phyloP scores from a whole-genome alignment of 176 grass and related monocot genomes.

The Oropetium thomaeum region DNA sequence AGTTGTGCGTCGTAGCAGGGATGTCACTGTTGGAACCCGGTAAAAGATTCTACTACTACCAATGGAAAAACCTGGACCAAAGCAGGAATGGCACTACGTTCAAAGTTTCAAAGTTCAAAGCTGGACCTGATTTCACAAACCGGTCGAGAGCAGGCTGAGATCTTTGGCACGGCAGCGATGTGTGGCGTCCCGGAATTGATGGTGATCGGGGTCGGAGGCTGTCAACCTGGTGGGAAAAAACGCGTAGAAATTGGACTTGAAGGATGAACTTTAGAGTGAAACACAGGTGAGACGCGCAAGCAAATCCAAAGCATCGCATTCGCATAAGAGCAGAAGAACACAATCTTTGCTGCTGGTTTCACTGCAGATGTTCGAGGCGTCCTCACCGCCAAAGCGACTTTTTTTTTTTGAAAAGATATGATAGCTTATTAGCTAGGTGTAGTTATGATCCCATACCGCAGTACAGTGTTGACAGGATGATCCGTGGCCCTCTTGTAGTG shows the following conservation, averaged over 20 bases:
- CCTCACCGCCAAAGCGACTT: too few species aligned
- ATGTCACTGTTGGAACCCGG: background rate
- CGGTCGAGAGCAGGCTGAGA: background rate
- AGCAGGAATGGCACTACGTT: background rate
- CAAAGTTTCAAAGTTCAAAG: conserved; percentile 7
- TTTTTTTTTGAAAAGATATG: background rate
- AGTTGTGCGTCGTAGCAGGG: too few species aligned
- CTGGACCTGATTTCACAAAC: background rate
- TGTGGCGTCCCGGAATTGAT: background rate
- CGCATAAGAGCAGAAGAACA: too few species aligned
- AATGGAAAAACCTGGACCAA: background rate
- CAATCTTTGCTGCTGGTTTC: conserved; percentile 9
- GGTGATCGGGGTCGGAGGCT: background rate
- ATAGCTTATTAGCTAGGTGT: background rate
- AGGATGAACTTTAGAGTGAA: background rate
- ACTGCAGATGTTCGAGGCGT: background rate
- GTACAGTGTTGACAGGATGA: background rate
- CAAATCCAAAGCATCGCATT: too few species aligned
- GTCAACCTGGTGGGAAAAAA: background rate
- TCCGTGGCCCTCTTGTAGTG: background rate
- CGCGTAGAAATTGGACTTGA: background rate
- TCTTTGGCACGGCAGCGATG: background rate
- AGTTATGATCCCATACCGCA: conserved; percentile 24
- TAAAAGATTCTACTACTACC: background rate
- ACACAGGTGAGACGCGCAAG: background rate